Conservation (phyloP, 2,329 filamentous ascomycete genomes). For the Lachnellula subtilissima region DNA sequence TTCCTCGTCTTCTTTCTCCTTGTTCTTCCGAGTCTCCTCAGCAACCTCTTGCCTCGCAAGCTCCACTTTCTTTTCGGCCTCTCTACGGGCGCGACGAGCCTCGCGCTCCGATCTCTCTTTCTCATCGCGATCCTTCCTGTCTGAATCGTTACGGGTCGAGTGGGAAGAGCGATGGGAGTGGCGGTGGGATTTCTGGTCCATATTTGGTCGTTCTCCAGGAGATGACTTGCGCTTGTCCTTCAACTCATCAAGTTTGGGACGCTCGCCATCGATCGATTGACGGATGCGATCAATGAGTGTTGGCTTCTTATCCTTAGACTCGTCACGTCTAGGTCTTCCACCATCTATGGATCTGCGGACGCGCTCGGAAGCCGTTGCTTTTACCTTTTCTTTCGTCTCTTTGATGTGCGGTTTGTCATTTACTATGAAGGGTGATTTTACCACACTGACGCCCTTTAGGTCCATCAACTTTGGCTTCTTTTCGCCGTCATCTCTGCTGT, state of each 20-base stretch:
- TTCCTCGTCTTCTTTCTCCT: constrained; percentile 25
- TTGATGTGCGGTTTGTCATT: constrained; percentile 22
- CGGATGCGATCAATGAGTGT: neutral
- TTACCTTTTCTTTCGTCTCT: constrained; percentile 13
- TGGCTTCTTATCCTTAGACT: neutral
- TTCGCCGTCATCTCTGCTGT: constrained; percentile 12
- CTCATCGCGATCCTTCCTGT: constrained; percentile 15
- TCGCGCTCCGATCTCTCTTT: constrained; percentile 24
- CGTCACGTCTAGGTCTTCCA: constrained; percentile 3
- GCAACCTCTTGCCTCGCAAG: constrained; percentile 21
- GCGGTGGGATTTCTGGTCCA: neutral
- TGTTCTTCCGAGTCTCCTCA: constrained; percentile 12
- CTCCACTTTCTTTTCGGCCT: constrained; percentile 22
- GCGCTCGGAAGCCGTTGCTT: constrained; percentile 17
- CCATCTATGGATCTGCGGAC: constrained; percentile 20
- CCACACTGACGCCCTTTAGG: constrained; percentile 24
- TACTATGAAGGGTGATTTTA: constrained; percentile 23
- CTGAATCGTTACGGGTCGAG: constrained; percentile 6
- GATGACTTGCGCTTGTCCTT: constrained; percentile 1
- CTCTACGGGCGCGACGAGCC: constrained; percentile 18
- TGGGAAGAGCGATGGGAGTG: constrained; percentile 13
- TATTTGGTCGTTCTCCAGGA: constrained; percentile 3
- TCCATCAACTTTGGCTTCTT: constrained; percentile 19
- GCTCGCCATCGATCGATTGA: neutral
- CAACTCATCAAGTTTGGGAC: neutral